These are phyloP conservation scores for Jacaranda copaia DNA, from an alignment of 257 asterid species.

Conservation along the genomic window DNA sequence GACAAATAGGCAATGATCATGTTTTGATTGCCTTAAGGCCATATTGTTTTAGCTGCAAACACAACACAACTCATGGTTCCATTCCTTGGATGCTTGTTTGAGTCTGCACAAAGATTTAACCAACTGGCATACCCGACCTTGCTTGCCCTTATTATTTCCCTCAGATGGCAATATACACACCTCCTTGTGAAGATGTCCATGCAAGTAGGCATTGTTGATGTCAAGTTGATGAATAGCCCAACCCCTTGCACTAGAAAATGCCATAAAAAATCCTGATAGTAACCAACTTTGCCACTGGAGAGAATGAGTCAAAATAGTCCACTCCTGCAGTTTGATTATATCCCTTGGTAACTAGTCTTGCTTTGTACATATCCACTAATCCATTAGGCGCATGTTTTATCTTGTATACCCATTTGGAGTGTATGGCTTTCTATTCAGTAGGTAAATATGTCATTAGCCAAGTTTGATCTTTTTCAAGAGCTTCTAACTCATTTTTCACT, in stretches of 20 bases:
- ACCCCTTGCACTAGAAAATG: too few relatives aligned
- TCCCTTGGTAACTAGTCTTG: neutral
- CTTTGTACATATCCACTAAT: neutral
- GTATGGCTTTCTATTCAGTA: neutral
- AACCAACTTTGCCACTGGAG: too few relatives aligned
- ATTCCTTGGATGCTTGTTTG: neutral
- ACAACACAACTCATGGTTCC: neutral
- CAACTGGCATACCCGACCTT: neutral
- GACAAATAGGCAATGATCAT: neutral
- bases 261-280: too few relatives aligned
- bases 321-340: neutral
- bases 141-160: too few relatives aligned
- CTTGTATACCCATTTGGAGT: neutral
- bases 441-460: neutral
- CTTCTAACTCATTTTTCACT: neutral
- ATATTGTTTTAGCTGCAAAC: neutral
- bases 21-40: neutral
- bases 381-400: too few relatives aligned
- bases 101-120: neutral
- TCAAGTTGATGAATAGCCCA: too few relatives aligned
- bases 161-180: too few relatives aligned
- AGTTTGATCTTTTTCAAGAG: neutral
- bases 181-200: too few relatives aligned
- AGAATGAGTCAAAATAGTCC: neutral
- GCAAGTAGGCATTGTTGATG: too few relatives aligned